Percentiles rank a stretch among this genome's conserved stretches.
Conservation (phyloP, 2,329 filamentous ascomycete genomes). For the Clonostachys rosea region DNA sequence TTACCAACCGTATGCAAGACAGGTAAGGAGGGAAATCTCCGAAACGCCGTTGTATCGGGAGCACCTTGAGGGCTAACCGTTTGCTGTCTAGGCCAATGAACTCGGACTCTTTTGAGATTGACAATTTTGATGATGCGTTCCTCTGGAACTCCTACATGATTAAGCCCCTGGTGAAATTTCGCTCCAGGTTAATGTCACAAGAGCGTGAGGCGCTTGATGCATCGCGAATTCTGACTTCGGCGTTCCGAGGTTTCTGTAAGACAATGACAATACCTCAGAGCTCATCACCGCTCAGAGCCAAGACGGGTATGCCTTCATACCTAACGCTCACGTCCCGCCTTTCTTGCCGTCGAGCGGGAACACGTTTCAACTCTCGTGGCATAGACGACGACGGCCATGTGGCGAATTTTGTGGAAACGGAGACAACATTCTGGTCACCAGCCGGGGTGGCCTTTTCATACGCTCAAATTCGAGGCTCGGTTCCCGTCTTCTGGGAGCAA, state of each 20-base stretch:
- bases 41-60: neutral
- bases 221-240: constrained; percentile 85
- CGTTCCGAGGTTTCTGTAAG: constrained; percentile 87
- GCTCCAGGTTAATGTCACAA: constrained; percentile 69
- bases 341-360: constrained; percentile 87
- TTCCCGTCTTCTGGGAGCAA: constrained; percentile 98
- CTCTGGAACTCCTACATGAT: constrained; percentile 99
- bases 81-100: constrained; percentile 58
- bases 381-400: constrained; percentile 98
- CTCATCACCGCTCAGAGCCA: constrained; percentile 63
- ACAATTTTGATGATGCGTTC: constrained; percentile 88
- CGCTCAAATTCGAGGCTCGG: constrained; percentile 85
- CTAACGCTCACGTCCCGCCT: constrained; percentile 88
- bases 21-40: constrained; percentile 41
- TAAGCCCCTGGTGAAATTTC: constrained; percentile 82
- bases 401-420: constrained; percentile 97
- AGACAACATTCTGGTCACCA: constrained; percentile 86
- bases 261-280: constrained; percentile 81
- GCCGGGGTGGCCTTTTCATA: constrained; percentile 83
- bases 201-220: constrained; percentile 79
- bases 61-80: neutral
- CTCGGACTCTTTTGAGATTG: constrained; percentile 77
- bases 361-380: constrained; percentile 92
- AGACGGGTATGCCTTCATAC: constrained; percentile 72
- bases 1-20: constrained; percentile 90